Evolutionary conservation across 1,284 basidiomycete genomes (phyloP), one percentile per base, ranked within the genome.

Genomic region (Cryptococcus depauperatus): DNA sequence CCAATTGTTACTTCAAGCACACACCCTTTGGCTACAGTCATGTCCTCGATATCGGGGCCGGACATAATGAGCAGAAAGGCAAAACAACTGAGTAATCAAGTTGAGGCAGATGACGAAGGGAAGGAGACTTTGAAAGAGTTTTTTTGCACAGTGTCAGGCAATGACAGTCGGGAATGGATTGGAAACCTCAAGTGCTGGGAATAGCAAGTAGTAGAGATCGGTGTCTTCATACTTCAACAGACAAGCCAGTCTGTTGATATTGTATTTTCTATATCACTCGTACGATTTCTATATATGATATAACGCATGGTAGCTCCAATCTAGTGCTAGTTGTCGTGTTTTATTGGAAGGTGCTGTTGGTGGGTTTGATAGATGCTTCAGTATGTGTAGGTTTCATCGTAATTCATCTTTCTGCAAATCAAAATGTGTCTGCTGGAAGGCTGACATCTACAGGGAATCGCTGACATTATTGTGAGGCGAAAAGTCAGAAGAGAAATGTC

Each of bases 201-300:
- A 33, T 45, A 44, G 40, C 18, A 22, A 35, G 28, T 32, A 35
- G 22, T 19, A 34, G 37, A 54, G 64, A 38, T 62, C 59, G 7
- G 66, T 66, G 8, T 44, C 66, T 35, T 55, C 58, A 18, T 70
- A 70, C 43, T 65, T 67, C 46, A 70, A 70, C 43, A 50, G 66
- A 23, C 68, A 70, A 51, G 68, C 68, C 13, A 62, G 60, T 44
- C 47, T 70, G 35, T 53, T 70, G 43, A 70, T 70, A 66, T 50
- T 70, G 35, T 70, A 66, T 70, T 70, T 38, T 57, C 60, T 13
- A 48, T 64, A 29, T 68, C 66, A 2, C 47, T 70, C 18, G 54
- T 64, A 11, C 50, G 68, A 35, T 45, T 70, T n/a, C n/a, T 22
- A 47, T 68, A 18, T 64, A 66, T 50, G 59, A 60, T 43, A 68